These are phyloP conservation scores for Andrographis paniculata DNA, from an alignment of 305 asterid species.

Conservation along the genomic window DNA sequence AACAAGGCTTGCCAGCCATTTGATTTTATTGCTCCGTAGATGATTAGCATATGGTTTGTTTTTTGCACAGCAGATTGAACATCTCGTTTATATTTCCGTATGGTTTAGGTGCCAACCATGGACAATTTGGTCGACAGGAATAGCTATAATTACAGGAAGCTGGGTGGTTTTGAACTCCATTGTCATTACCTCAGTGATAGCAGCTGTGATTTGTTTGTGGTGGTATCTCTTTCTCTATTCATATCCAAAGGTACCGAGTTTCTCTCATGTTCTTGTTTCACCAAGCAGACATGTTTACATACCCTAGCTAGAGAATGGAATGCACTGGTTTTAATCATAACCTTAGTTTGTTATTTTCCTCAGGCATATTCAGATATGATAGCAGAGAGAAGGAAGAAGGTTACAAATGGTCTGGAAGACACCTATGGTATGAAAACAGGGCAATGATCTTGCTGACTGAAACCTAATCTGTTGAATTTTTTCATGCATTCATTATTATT, in stretches of 20 bases:
- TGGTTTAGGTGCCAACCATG: constrained; percentile 91
- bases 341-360: too few species aligned
- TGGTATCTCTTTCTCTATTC: constrained; percentile 85
- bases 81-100: background rate
- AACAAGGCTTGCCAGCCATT: too few species aligned
- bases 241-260: constrained; percentile 76
- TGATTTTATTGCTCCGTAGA: too few species aligned
- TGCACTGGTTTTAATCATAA: too few species aligned
- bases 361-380: constrained; percentile 71
- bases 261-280: background rate
- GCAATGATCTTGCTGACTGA: constrained; percentile 22
- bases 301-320: too few species aligned
- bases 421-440: constrained; percentile 49
- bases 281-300: too few species aligned
- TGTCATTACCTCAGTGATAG: constrained; percentile 35
- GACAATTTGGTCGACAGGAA: constrained; percentile 69
- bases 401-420: constrained; percentile 59
- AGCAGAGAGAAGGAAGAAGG: constrained; percentile 52
- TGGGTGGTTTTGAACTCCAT: constrained; percentile 65
- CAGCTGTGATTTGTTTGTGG: constrained; percentile 51
- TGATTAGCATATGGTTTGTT: too few species aligned
- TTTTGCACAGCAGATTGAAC: too few species aligned
- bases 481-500: too few species aligned
- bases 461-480: too few species aligned
- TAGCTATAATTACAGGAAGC: constrained; percentile 43